These are phyloP conservation scores for Pseudodiploospora longispora DNA, from an alignment of 2,329 filamentous ascomycete species.

Conservation along the genomic window DNA sequence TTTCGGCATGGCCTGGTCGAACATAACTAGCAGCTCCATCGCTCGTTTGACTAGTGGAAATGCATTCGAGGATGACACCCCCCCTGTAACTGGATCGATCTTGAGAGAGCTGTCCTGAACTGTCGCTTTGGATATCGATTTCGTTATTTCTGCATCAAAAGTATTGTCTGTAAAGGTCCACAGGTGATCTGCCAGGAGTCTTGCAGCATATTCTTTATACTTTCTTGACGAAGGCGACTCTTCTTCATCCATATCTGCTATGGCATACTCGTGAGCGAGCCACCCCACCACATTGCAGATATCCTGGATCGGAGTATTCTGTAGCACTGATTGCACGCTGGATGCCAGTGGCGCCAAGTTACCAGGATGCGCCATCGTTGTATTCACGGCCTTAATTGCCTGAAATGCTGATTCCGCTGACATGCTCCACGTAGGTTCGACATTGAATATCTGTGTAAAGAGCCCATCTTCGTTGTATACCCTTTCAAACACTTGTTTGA, in stretches of 20 bases:
- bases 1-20: conserved; percentile 57
- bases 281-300: conserved; percentile 50
- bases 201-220: conserved; percentile 47
- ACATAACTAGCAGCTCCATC: conserved; percentile 51
- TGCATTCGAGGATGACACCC: conserved; percentile 46
- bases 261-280: conserved; percentile 50
- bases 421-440: conserved; percentile 46
- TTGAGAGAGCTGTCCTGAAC: conserved; percentile 41
- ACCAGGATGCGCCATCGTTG: conserved; percentile 43
- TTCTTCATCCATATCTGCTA: conserved; percentile 44
- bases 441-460: conserved; percentile 46
- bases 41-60: conserved; percentile 51
- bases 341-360: conserved; percentile 46
- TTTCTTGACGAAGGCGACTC: conserved; percentile 45
- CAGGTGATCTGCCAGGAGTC: conserved; percentile 47
- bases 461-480: conserved; percentile 46
- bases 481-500: conserved; percentile 53
- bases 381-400: conserved; percentile 40
- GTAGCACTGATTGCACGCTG: conserved; percentile 40
- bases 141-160: conserved; percentile 49
- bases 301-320: conserved; percentile 37
- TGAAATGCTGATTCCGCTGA: conserved; percentile 43
- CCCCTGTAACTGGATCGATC: conserved; percentile 40
- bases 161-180: conserved; percentile 48
- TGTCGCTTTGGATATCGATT: conserved; percentile 42